Base-by-base conservation (phyloP, 495 filamentous ascomycete species). In the Daldinia childiae region DNA sequence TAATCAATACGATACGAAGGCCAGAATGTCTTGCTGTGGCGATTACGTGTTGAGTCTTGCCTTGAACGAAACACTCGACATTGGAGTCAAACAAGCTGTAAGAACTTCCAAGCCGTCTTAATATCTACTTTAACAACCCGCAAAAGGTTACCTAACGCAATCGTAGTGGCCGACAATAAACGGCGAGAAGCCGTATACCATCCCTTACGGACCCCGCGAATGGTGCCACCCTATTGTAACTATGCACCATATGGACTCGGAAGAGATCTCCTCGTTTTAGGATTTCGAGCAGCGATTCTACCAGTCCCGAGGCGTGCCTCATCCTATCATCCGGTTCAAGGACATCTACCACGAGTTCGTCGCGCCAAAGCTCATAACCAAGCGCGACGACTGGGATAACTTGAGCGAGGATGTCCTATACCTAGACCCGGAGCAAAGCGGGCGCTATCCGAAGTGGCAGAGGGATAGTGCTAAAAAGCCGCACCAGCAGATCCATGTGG, bases 1-100 rank as follows among this genome's bases (percentile, higher is more conserved):
- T 0, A 80, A 79, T 51, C 78, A 82, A 62, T 84, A 85, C 54
- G 87, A 92, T 73, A 69, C 77, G n/a, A 82, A 78, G 52, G 88
- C 87, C 0, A 81, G 83, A 60, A 66, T 69, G 8, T 84, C 88
- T 56, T 93, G 90, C 82, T 92, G 90, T 50, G 91, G 91, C 3
- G 91, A 93, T 74, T 86, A 87, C 63, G 81, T 92, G 4, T 80
- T 93, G 39, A 84, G 85, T 29, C 79, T 86, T 58, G 87, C 87
- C 1, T 75, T 93, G 50, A 79, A 82, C 29, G 86, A 90, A 52
- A 82, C 82, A 6, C 60, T 78, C 1, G 66, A 56, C 0, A 34
- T 80, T 12, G 57, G 15, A 0, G 79, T 83, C 12, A 41, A 78
- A 27, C 68, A 79, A 34, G 74, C 82, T 69, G 81, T 83, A 54